phyloP scores from a whole-genome alignment of 148 eudicot species.

The Hydrangea macrophylla region DNA sequence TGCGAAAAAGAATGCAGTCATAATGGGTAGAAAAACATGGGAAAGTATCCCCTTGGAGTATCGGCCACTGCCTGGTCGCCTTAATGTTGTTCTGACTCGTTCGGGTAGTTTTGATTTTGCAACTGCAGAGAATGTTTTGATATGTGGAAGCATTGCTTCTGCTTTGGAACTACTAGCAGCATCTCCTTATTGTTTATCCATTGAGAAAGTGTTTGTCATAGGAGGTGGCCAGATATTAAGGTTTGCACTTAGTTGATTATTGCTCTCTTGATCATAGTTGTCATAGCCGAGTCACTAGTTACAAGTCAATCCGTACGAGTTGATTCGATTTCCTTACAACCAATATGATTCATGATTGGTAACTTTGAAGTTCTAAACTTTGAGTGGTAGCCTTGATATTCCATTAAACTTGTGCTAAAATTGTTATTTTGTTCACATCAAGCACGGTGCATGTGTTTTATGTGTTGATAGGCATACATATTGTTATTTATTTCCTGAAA shows the following conservation, averaged over 20 bases:
- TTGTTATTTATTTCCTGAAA: too few species aligned
- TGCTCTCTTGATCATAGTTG: not conserved
- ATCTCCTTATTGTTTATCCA: slow-evolving; percentile 45
- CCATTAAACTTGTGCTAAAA: too few species aligned
- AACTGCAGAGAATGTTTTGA: slow-evolving; percentile 57
- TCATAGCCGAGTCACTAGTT: too few species aligned
- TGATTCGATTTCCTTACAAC: too few species aligned
- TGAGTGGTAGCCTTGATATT: too few species aligned
- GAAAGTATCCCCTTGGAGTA: slow-evolving; percentile 67
- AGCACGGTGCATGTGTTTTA: too few species aligned
- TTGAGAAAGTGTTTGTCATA: slow-evolving; percentile 80
- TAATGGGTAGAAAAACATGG: slow-evolving; percentile 99
- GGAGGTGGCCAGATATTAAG: slow-evolving; percentile 88
- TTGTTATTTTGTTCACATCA: too few species aligned
- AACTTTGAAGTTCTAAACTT: too few species aligned
- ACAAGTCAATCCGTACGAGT: too few species aligned
- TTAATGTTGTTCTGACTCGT: slow-evolving; percentile 77
- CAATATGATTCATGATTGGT: too few species aligned
- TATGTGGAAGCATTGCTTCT: slow-evolving; percentile 58
- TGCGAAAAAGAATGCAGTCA: slow-evolving; percentile 72
- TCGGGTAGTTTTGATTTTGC: slow-evolving; percentile 43
- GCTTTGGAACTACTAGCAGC: slow-evolving; percentile 61
- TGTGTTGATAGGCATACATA: too few species aligned
- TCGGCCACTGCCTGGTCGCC: slow-evolving; percentile 82
- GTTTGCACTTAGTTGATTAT: slow-evolving; percentile 27